Evolutionary conservation across 305 asterid species (phyloP), one percentile per base, ranked within the genome.

Genomic region (Solanum aculeatissimum): DNA sequence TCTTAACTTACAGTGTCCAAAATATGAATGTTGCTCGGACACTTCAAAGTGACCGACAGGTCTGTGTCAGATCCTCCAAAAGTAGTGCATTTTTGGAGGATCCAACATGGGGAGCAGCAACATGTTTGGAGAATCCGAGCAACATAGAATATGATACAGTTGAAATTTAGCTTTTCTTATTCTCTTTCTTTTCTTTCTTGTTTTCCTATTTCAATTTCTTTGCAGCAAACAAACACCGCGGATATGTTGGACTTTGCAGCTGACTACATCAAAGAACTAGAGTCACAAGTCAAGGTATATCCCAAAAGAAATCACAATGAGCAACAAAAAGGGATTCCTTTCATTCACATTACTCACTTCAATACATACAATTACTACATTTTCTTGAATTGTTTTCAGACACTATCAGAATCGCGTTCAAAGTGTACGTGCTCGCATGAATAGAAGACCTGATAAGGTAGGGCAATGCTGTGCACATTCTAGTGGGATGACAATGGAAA

Each of bases 191-290:
- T 19, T 19, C 15, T 42, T 19, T 19, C 25, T 42, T 12, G 51
- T 21, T 3, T 11, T n/a, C 47, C 72, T 7, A n/a, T 74, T 21
- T 2, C 38, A 54, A 21, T 62, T 47, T 77, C 82, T 83, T 90
- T 86, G 45, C 94, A 96, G 99, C 99, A 96, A 93, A 94, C 99
- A 72, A 96, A 91, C 84, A 96, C 99, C 21, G 86, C 97, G n/a
- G 99, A 93, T 89, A 96, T 96, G 99, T 88, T 96, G 93, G 99
- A 96, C 89, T 92, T 94, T 69, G 99, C 99, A 23, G 98, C 93
- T 25, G 98, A 96, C 84, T 93, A 96, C 92, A 96, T 96, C 57
- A 96, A 94, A 93, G 98, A 92, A 86, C 98, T 96, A 55, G 97
- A 96, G 71, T 85, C 63, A 71, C 93, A 93, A 93, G 88, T 93